phyloP scores from a whole-genome alignment of 2,329 filamentous ascomycete genomes.

The Dactylonectria estremocensis region DNA sequence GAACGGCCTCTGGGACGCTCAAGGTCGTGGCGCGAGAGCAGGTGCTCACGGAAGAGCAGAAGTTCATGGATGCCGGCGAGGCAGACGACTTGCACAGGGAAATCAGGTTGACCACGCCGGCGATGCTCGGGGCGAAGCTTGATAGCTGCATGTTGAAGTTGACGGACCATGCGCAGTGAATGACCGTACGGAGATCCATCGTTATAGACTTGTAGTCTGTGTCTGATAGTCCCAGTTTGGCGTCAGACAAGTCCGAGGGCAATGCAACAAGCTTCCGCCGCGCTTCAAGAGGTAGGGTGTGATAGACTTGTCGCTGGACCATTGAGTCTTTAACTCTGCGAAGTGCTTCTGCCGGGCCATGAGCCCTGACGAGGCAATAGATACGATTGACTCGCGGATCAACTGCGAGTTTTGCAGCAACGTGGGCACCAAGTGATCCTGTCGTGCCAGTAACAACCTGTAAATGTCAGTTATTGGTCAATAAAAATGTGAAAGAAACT shows the following conservation, averaged over 20 bases:
- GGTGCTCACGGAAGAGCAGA: conserved; percentile 66
- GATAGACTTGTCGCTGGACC: conserved; percentile 53
- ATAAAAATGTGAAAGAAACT: background rate
- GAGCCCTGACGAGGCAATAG: conserved; percentile 68
- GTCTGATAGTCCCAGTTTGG: conserved; percentile 31
- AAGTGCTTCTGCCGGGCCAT: background rate
- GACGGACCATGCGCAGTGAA: conserved; percentile 69
- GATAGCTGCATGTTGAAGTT: conserved; percentile 69
- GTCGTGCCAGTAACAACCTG: conserved; percentile 74
- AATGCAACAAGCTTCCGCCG: conserved; percentile 40
- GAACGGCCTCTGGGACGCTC: conserved; percentile 54
- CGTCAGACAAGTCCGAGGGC: conserved; percentile 34
- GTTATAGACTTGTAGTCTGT: conserved; percentile 52
- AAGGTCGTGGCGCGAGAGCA: conserved; percentile 54
- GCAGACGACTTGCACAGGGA: conserved; percentile 52
- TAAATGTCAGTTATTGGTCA: background rate
- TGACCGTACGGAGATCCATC: conserved; percentile 57
- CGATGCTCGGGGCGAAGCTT: conserved; percentile 65
- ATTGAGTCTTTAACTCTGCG: conserved; percentile 37
- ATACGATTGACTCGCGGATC: conserved; percentile 68
- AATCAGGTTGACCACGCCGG: conserved; percentile 62
- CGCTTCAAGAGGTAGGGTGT: conserved; percentile 45
- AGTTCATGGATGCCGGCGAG: conserved; percentile 58
- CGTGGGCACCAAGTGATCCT: conserved; percentile 74
- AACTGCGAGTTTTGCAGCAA: conserved; percentile 71